A percentile compares a stretch with the other conserved stretches of the same genome.
Evolutionary conservation across 352 stramenopile genomes (phyloP).

Genomic region (Phytophthora multivora): DNA sequence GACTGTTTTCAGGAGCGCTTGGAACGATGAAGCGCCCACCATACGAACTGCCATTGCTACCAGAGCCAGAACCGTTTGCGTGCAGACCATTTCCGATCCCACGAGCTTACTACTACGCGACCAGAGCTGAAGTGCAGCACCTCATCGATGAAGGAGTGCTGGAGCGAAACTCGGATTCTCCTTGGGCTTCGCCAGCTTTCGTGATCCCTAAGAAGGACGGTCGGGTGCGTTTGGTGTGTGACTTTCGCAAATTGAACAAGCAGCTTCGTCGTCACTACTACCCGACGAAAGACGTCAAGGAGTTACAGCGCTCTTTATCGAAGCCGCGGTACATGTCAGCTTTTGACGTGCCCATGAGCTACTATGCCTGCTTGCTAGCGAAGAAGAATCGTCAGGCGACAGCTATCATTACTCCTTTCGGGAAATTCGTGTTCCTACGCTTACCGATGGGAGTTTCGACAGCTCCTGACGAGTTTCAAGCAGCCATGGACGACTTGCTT

Average conservation of each 20-base stretch:
- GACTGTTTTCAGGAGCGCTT: background rate
- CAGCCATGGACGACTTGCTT: background rate
- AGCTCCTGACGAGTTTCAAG: background rate
- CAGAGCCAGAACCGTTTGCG: background rate
- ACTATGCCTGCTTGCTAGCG: background rate
- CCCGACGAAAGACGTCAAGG: background rate
- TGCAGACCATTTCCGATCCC: background rate
- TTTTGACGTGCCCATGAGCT: background rate
- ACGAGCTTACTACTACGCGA: background rate
- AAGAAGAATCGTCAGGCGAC: background rate
- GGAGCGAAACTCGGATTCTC: background rate
- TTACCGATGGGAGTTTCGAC: background rate
- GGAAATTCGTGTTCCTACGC: background rate
- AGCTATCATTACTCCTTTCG: background rate
- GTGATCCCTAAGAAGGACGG: constrained; percentile 15
- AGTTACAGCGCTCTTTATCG: background rate
- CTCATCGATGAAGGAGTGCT: background rate
- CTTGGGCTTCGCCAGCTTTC: background rate
- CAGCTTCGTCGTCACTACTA: background rate
- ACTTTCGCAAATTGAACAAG: constrained; percentile 2
- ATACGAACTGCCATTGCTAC: background rate
- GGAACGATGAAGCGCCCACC: background rate
- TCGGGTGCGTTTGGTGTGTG: background rate
- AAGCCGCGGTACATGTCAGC: background rate
- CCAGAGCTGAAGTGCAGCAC: background rate